Evolutionary conservation across 768 basidiomycete species (phyloP).

Genomic region (Ramaria sp.): DNA sequence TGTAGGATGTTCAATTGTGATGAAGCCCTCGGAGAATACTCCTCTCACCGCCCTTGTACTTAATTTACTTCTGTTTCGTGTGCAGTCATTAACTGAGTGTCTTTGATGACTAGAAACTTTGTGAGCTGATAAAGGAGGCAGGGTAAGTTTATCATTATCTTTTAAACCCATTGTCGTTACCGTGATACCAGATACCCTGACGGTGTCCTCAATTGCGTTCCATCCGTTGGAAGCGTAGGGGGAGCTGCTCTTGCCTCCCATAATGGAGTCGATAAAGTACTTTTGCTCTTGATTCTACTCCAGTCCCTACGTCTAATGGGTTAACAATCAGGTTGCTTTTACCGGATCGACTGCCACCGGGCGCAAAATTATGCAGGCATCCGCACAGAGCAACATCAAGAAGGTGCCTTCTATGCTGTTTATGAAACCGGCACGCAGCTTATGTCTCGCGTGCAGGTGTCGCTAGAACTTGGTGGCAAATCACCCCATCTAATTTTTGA

Average conservation of each 20-base stretch:
- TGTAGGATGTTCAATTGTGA: slow-evolving; percentile 83
- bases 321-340: slow-evolving; percentile 50
- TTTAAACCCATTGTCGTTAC: neutral
- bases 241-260: slow-evolving; percentile 81
- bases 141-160: slow-evolving; percentile 38
- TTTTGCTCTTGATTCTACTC: neutral
- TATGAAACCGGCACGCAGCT: neutral
- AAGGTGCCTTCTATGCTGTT: slow-evolving; percentile 40
- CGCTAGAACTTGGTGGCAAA: slow-evolving; percentile 91
- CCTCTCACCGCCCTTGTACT: slow-evolving; percentile 72
- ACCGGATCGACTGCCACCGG: slow-evolving; percentile 89
- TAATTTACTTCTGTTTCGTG: slow-evolving; percentile 5
- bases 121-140: slow-evolving; percentile 71
- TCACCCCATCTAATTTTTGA: slow-evolving; percentile 84
- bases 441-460: slow-evolving; percentile 38
- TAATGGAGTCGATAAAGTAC: slow-evolving; percentile 68
- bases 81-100: neutral
- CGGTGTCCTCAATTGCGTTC: slow-evolving; percentile 83
- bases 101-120: slow-evolving; percentile 49
- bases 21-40: slow-evolving; percentile 89
- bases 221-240: slow-evolving; percentile 70
- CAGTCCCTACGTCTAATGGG: neutral
- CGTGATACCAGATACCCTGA: slow-evolving; percentile 58
- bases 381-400: slow-evolving; percentile 89
- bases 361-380: slow-evolving; percentile 82